Evolutionary conservation across 1,284 basidiomycete genomes (phyloP).

Genomic region (Cryptococcus sp.): DNA sequence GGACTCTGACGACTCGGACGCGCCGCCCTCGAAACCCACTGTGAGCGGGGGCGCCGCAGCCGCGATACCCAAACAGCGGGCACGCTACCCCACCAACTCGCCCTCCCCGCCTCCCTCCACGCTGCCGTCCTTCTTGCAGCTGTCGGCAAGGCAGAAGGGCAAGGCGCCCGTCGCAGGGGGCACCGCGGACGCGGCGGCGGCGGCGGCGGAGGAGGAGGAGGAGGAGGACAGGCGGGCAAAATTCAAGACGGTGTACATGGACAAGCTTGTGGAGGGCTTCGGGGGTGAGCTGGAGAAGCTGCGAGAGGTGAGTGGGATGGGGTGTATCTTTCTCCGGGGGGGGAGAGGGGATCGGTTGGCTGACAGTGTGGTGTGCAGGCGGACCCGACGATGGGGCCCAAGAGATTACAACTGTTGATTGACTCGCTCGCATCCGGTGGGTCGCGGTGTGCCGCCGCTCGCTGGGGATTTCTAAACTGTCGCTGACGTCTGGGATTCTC

Average conservation of each 20-base stretch:
- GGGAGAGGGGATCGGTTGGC: too few species aligned
- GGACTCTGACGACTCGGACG: constrained; percentile 18
- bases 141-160: neutral
- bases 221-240: constrained; percentile 36
- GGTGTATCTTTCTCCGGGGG: neutral
- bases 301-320: constrained; percentile 34
- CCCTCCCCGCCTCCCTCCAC: constrained; percentile 32
- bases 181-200: neutral
- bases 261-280: constrained; percentile 48
- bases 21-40: neutral
- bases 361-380: constrained; percentile 16
- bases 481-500: neutral
- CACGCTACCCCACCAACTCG: constrained; percentile 27
- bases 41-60: constrained; percentile 5
- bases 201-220: constrained; percentile 13
- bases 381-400: constrained; percentile 41
- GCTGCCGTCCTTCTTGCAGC: constrained; percentile 29
- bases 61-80: constrained; percentile 9
- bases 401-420: constrained; percentile 44
- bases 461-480: neutral
- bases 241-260: constrained; percentile 49
- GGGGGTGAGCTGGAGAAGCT: constrained; percentile 47
- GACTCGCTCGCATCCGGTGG: constrained; percentile 40
- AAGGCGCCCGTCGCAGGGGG: constrained; percentile 1
- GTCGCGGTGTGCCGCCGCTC: constrained; percentile 4